These are phyloP conservation scores for Paraurostyla sp. DNA, from an alignment of 73 alveolate genomes.

Conservation along the genomic window DNA sequence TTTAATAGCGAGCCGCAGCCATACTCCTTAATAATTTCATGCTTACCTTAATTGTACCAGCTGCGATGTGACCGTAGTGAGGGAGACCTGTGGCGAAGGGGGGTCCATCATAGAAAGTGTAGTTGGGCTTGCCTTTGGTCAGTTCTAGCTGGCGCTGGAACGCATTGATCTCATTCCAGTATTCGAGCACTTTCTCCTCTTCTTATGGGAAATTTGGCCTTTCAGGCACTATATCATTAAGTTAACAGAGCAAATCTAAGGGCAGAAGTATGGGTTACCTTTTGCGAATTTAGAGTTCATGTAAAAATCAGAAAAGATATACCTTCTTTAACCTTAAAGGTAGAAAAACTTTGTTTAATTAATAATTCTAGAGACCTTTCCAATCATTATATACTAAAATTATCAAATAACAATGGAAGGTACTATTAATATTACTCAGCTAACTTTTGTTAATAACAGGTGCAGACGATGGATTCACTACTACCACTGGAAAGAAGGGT, in stretches of 20 bases:
- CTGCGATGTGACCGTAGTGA: slow-evolving; percentile 99
- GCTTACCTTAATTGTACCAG: slow-evolving; percentile 97
- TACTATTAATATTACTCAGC: slow-evolving; percentile 3
- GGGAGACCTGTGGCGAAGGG: slow-evolving; percentile 99
- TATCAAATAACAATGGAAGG: slow-evolving; percentile 55
- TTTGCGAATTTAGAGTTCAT: slow-evolving; percentile 70
- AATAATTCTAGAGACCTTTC: slow-evolving; percentile 45
- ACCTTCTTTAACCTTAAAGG: slow-evolving; percentile 37
- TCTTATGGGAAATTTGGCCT: slow-evolving; percentile 93
- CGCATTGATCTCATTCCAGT: slow-evolving; percentile 98
- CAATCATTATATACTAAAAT: slow-evolving; percentile 51
- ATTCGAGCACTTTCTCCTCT: slow-evolving; percentile 96
- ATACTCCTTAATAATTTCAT: too few species aligned
- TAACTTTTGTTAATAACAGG: neutral
- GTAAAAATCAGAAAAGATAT: slow-evolving; percentile 49
- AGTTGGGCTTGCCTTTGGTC: slow-evolving; percentile 93
- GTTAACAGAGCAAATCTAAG: neutral
- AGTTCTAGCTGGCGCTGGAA: slow-evolving; percentile 94
- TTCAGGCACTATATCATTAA: slow-evolving; percentile 56
- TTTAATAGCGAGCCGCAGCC: neutral
- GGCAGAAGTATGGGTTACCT: neutral
- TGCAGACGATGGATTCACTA: slow-evolving; percentile 12
- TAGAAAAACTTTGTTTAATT: slow-evolving; percentile 50
- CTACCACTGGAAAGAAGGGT: slow-evolving; percentile 21
- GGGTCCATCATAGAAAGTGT: slow-evolving; percentile 99